phyloP scores from a whole-genome alignment of 2,329 filamentous ascomycete genomes.

The Lomentospora prolificans region DNA sequence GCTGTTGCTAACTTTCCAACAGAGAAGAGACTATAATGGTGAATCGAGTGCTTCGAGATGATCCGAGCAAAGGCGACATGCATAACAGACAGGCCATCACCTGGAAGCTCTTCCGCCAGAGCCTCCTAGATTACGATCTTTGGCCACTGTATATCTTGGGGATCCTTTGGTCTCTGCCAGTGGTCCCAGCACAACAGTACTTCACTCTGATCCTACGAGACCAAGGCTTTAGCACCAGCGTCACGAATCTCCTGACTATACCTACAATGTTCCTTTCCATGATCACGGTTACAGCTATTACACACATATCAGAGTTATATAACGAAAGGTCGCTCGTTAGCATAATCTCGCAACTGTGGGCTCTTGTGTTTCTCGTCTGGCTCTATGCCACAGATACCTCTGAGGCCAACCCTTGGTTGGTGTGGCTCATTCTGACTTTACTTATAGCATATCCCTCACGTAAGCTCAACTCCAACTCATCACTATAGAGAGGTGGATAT shows the following conservation, averaged over 20 bases:
- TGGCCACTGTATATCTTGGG: constrained; percentile 46
- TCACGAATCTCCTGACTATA: constrained; percentile 47
- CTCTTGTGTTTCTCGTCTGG: constrained; percentile 46
- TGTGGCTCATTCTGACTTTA: constrained; percentile 16
- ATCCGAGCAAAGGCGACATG: constrained; percentile 50
- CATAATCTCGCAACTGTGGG: constrained; percentile 41
- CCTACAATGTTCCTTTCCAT: constrained; percentile 26
- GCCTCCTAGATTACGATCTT: constrained; percentile 45
- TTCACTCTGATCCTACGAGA: constrained; percentile 41
- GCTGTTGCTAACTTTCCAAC: background rate
- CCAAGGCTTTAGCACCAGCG: constrained; percentile 40
- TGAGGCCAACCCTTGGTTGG: constrained; percentile 14
- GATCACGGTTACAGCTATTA: constrained; percentile 12
- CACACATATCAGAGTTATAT: constrained; percentile 30
- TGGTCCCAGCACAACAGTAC: constrained; percentile 34
- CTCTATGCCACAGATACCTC: constrained; percentile 25
- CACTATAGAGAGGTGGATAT: background rate
- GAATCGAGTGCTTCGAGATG: constrained; percentile 48
- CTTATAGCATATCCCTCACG: constrained; percentile 17
- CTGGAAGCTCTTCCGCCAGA: constrained; percentile 36
- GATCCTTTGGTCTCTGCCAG: constrained; percentile 36
- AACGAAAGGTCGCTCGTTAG: constrained; percentile 32
- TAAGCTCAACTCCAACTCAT: background rate
- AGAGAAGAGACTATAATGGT: constrained; percentile 50
- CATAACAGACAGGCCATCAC: constrained; percentile 49